phyloP scores from a whole-genome alignment of 2,329 filamentous ascomycete species.

The Colletotrichum camelliae region DNA sequence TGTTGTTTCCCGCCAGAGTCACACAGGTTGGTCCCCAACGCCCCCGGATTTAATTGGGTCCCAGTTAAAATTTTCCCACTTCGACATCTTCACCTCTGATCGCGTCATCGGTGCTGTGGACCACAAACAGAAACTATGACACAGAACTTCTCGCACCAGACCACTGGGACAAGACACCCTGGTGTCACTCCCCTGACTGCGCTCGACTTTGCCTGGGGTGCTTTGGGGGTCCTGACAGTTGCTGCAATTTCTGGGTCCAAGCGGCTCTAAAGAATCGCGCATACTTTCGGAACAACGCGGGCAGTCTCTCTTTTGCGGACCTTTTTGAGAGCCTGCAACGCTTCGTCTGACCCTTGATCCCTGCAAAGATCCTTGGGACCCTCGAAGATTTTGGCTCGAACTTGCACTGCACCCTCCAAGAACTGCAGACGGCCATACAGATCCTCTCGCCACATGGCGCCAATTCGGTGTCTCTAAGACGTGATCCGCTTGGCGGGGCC shows the following conservation, averaged over 20 bases:
- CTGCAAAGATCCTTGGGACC: neutral
- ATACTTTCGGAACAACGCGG: neutral
- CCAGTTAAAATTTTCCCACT: conserved; percentile 14
- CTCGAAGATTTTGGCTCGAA: neutral
- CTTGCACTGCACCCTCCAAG: neutral
- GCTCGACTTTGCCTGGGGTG: neutral
- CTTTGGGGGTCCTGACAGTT: neutral
- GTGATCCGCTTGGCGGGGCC: conserved; percentile 20
- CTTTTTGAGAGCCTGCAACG: neutral
- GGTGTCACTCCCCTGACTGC: neutral
- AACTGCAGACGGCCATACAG: neutral
- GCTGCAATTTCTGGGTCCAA: neutral
- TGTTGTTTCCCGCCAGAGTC: neutral
- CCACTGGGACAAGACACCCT: conserved; percentile 6
- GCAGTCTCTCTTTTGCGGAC: neutral
- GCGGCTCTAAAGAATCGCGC: neutral
- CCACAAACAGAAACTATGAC: conserved; percentile 23
- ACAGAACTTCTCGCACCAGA: conserved; percentile 5
- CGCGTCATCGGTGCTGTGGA: conserved; percentile 20
- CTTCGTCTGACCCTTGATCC: neutral
- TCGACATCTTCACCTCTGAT: conserved; percentile 21
- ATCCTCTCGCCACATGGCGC: conserved; percentile 19
- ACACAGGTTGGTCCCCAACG: neutral
- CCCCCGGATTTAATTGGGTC: neutral
- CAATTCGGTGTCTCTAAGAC: conserved; percentile 11